Conservation (phyloP, 768 basidiomycete species). For the Hirschioporus abietinus region DNA sequence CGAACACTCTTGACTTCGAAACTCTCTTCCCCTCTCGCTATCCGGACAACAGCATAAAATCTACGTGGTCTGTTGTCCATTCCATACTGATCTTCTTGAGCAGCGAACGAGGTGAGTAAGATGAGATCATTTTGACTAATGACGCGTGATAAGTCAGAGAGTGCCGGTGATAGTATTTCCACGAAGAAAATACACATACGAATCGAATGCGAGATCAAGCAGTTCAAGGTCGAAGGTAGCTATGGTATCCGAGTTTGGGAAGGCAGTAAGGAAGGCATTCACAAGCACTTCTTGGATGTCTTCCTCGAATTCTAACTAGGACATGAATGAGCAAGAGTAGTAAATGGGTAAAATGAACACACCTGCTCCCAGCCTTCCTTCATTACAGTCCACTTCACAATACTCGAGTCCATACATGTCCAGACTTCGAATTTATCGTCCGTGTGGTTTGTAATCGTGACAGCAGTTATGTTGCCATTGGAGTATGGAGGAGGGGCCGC, state of each 20-base stretch:
- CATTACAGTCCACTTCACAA: slow-evolving; percentile 69
- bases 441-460: slow-evolving; percentile 44
- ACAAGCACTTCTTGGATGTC: slow-evolving; percentile 49
- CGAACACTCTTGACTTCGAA: slow-evolving; percentile 46
- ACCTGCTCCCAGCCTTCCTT: slow-evolving; percentile 61
- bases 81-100: slow-evolving; percentile 39
- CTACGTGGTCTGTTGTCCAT: slow-evolving; percentile 45
- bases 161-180: not conserved
- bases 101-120: slow-evolving; percentile 65
- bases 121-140: slow-evolving; percentile 47
- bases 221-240: slow-evolving; percentile 64
- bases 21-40: slow-evolving; percentile 36
- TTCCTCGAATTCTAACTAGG: slow-evolving; percentile 43
- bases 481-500: slow-evolving; percentile 30
- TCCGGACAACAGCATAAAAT: slow-evolving; percentile 56
- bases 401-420: slow-evolving; percentile 58
- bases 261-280: slow-evolving; percentile 39
- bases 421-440: slow-evolving; percentile 53
- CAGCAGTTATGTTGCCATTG: slow-evolving; percentile 59
- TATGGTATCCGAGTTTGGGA: slow-evolving; percentile 20
- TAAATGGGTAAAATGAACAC: not conserved
- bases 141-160: slow-evolving; percentile 10
- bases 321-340: not conserved
- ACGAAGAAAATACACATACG: slow-evolving; percentile 30
- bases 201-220: slow-evolving; percentile 60